A percentile compares a stretch with the other conserved stretches of the same genome.
These are phyloP conservation scores for Tolypocladium tundrense DNA, from an alignment of 2,329 filamentous ascomycete species.

Conservation along the genomic window DNA sequence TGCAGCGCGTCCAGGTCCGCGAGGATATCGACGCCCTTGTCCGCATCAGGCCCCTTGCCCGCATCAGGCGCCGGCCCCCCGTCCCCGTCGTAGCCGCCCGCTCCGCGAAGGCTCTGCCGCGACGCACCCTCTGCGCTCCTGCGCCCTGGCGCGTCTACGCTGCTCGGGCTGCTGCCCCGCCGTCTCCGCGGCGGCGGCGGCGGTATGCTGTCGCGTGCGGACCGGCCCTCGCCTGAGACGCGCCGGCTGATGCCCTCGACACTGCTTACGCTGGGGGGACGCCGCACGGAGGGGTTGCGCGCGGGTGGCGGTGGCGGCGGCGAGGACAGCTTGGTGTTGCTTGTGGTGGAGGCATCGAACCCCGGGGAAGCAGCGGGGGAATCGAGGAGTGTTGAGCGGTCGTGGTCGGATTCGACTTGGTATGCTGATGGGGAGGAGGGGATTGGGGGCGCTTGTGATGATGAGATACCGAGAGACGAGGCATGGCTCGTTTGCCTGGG, in stretches of 20 bases:
- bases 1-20: conserved; percentile 64
- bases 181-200: conserved; percentile 39
- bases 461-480: conserved; percentile 7
- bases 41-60: conserved; percentile 10
- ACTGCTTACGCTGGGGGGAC: conserved; percentile 32
- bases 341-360: conserved; percentile 7
- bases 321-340: conserved; percentile 9
- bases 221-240: conserved; percentile 13
- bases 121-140: conserved; percentile 20
- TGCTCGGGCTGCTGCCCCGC: conserved; percentile 35
- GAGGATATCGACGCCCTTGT: conserved; percentile 48
- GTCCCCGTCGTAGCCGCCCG: conserved; percentile 5
- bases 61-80: neutral
- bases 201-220: conserved; percentile 21
- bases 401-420: conserved; percentile 9
- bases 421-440: conserved; percentile 9
- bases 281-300: conserved; percentile 31
- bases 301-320: conserved; percentile 35
- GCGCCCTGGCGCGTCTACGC: conserved; percentile 24
- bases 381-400: neutral
- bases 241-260: conserved; percentile 22
- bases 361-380: conserved; percentile 2
- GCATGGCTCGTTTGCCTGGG: conserved; percentile 19
- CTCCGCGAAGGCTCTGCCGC: conserved; percentile 7
- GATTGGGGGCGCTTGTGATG: conserved; percentile 4